Conservation (phyloP, 306 rosid species). For the Sesbania bispinosa region DNA sequence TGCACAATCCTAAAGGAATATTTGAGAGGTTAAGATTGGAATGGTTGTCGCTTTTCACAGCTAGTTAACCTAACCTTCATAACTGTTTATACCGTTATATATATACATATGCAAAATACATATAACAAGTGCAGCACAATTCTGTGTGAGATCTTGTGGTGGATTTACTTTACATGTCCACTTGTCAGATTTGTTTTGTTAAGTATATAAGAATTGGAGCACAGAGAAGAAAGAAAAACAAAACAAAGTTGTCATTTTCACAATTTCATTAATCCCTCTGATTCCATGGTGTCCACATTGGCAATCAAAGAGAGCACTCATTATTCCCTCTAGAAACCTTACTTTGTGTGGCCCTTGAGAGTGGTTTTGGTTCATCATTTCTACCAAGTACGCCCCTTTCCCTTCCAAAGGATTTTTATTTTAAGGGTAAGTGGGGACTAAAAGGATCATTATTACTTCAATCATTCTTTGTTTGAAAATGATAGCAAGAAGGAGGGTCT, state of each 20-base stretch:
- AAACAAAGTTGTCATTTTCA: slow-evolving; percentile 39
- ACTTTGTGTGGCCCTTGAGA: slow-evolving; percentile 46
- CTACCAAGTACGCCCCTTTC: slow-evolving; percentile 32
- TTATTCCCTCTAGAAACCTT: slow-evolving; percentile 40
- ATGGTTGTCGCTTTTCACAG: slow-evolving; percentile 13
- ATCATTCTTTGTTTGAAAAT: slow-evolving; percentile 61
- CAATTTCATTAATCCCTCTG: slow-evolving; percentile 13
- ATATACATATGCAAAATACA: not conserved
- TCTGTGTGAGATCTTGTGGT: slow-evolving; percentile 3
- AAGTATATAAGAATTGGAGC: slow-evolving; percentile 24
- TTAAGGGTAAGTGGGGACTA: slow-evolving; percentile 45
- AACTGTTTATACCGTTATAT: not conserved
- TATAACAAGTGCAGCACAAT: not conserved
- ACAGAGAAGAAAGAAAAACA: slow-evolving; percentile 5
- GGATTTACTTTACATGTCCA: slow-evolving; percentile 29
- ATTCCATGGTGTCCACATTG: slow-evolving; percentile 33
- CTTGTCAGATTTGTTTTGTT: slow-evolving; percentile 22
- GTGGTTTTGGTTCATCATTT: slow-evolving; percentile 37
- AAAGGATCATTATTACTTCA: slow-evolving; percentile 52
- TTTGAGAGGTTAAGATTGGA: slow-evolving; percentile 4
- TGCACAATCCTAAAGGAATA: not conserved
- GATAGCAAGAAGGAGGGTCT: slow-evolving; percentile 30
- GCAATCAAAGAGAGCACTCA: slow-evolving; percentile 50
- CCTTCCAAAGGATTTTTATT: slow-evolving; percentile 16
- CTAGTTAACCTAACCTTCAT: slow-evolving; percentile 9